Evolutionary conservation across 306 rosid species (phyloP).

Genomic region (Cucurbita moschata): DNA sequence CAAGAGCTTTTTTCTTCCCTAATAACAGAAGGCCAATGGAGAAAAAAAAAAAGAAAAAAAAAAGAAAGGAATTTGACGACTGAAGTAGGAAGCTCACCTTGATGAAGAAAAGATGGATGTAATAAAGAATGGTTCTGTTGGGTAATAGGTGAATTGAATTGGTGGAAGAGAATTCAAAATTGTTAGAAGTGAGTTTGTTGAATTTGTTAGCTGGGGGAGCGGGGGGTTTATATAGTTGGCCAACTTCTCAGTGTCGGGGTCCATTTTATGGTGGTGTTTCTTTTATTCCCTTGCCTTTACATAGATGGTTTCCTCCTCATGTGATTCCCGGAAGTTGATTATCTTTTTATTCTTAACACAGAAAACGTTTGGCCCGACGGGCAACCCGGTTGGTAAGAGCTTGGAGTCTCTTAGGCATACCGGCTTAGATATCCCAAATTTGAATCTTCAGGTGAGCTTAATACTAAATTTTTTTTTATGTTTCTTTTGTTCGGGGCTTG

Average conservation of each 20-base stretch:
- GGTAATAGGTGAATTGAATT: not conserved
- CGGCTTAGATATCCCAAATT: no score
- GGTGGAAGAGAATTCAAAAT: not conserved
- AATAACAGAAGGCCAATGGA: not conserved
- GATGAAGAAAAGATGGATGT: not conserved
- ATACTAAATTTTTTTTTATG: not conserved
- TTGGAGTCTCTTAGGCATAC: not conserved
- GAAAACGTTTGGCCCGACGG: not conserved
- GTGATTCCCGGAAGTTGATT: conserved; percentile 23
- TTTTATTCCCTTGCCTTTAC: conserved; percentile 26
- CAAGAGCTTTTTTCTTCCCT: not conserved
- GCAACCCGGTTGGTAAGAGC: not conserved
- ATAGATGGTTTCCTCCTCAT: conserved; percentile 14
- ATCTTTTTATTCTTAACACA: not conserved
- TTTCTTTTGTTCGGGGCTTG: not conserved
- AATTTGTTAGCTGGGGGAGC: conserved; percentile 22
- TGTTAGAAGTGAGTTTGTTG: conserved; percentile 21
- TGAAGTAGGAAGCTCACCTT: conserved; percentile 1
- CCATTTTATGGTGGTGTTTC: conserved; percentile 20
- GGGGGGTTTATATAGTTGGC: conserved; percentile 44
- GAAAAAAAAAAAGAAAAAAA: no score
- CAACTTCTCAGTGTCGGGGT: conserved; percentile 4
- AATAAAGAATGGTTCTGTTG: not conserved
- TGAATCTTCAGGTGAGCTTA: not conserved
- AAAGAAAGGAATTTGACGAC: not conserved